These are phyloP conservation scores for Lichtheimia hyalospora DNA, from an alignment of 371 early-diverging fungal species.

Conservation along the genomic window DNA sequence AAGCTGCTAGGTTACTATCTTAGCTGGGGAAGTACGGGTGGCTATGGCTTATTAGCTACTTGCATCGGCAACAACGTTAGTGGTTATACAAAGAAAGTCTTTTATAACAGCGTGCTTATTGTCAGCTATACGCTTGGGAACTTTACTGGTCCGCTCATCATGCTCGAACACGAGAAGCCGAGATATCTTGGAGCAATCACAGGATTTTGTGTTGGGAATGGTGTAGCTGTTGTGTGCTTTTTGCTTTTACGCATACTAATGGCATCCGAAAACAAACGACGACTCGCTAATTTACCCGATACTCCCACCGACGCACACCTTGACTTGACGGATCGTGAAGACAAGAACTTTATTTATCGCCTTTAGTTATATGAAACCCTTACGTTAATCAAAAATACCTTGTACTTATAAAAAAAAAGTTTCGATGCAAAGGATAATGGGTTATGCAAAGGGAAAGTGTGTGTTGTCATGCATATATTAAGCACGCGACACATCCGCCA, in stretches of 20 bases:
- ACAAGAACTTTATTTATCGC: conserved; percentile 36
- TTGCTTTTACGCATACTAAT: conserved; percentile 17
- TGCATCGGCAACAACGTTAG: conserved; percentile 30
- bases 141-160: conserved; percentile 36
- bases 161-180: conserved; percentile 18
- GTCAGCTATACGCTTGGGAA: conserved; percentile 30
- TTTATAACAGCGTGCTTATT: conserved; percentile 31
- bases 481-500: too few species aligned
- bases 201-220: conserved; percentile 27
- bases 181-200: conserved; percentile 22
- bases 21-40: conserved; percentile 27
- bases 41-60: conserved; percentile 24
- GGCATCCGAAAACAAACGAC: conserved; percentile 16
- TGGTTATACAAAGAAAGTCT: conserved; percentile 41
- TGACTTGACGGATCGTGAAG: conserved; percentile 36
- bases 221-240: conserved; percentile 23
- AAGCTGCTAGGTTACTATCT: conserved; percentile 34
- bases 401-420: too few species aligned
- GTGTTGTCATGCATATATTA: too few species aligned
- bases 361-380: conserved; percentile 17
- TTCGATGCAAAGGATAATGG: too few species aligned
- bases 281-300: conserved; percentile 13
- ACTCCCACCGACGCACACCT: conserved; percentile 19
- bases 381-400: background rate
- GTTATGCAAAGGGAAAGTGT: too few species aligned